Base-by-base conservation (phyloP, 164 flowering plant genomes). In the Stephania cephalantha region DNA sequence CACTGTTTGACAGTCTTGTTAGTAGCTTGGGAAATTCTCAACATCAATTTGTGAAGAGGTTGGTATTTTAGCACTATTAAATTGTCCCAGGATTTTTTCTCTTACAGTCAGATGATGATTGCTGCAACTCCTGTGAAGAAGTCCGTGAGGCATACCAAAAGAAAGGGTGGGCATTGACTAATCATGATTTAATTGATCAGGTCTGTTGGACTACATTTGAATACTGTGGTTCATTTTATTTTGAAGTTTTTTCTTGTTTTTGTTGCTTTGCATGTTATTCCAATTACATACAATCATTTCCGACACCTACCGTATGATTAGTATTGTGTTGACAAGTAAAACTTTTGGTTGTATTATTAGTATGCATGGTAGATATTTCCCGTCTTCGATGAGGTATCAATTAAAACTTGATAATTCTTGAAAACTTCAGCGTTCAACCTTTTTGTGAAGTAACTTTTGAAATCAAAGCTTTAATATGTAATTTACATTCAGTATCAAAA, bases 111-210 rank as follows among this genome's bases (percentile, higher is more conserved):
- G 95, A 89, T 82, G 89, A 87, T 76, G 83, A 90, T 72, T 90
- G 95, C 73, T 90, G 95, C 78, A 90, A 90, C 76, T 81, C 91
- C 70, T 90, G 95, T 77, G 93, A 90, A 80, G 95, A 89, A 75
- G 95, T 90, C 72, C 90, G 87, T 66, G 95, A 90, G 74, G 93
- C 93, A 68, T 90, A 90, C 74, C 76, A 84, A 68, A 88, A 85
- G 79, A 90, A 85, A 80, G 95, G 95, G 31, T 89, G 95, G 95
- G 93, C 82, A 8, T 12, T 90, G 80, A 76, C 91, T 58, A 88
- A 89, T 82, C 74, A 79, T n/a, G 95, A 89, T 80, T 68, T 89
- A 81, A 90, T 90, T 75, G 95, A 90, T 75, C 95, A 90, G 91
- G 95, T 90, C 13, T 70, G 77, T 77, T 42, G 15, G 58, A 74